Percentiles rank a stretch among this genome's conserved stretches.
These are phyloP conservation scores for Hymenoscyphus fructigenus DNA, from an alignment of 2,329 filamentous ascomycete species.

Conservation along the genomic window DNA sequence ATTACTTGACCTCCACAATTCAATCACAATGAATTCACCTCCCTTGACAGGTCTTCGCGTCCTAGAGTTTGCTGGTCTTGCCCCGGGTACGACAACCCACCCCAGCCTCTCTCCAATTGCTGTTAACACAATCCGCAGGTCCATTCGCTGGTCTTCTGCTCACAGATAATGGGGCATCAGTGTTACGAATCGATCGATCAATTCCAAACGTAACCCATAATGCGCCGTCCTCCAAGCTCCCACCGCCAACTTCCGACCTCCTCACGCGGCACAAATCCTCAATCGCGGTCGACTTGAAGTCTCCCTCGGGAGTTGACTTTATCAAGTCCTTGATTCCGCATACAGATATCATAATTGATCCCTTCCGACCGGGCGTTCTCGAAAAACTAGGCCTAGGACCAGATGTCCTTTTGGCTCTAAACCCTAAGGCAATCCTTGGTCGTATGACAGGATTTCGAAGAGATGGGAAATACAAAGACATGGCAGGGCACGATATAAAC, in stretches of 20 bases:
- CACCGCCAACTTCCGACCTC: slow-evolving; percentile 62
- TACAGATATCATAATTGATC: slow-evolving; percentile 85
- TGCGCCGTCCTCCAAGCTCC: slow-evolving; percentile 37
- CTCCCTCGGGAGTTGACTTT: slow-evolving; percentile 59
- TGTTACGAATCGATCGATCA: slow-evolving; percentile 79
- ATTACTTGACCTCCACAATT: slow-evolving; percentile 41
- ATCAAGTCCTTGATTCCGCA: slow-evolving; percentile 62
- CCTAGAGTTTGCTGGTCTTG: slow-evolving; percentile 64
- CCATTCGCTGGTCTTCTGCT: slow-evolving; percentile 88
- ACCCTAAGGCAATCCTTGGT: slow-evolving; percentile 75
- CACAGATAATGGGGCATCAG: slow-evolving; percentile 83
- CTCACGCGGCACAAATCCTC: slow-evolving; percentile 80
- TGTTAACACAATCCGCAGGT: slow-evolving; percentile 47
- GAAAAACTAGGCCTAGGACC: slow-evolving; percentile 82
- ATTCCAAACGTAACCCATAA: slow-evolving; percentile 45
- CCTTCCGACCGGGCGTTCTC: slow-evolving; percentile 86
- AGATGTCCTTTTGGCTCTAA: slow-evolving; percentile 59
- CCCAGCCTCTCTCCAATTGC: background rate
- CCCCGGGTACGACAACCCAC: slow-evolving; percentile 45
- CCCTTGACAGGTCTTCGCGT: slow-evolving; percentile 60
- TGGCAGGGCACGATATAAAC: slow-evolving; percentile 97
- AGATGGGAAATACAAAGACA: slow-evolving; percentile 78
- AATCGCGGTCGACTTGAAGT: slow-evolving; percentile 77
- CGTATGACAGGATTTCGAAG: slow-evolving; percentile 89
- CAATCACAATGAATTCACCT: slow-evolving; percentile 30